Conservation (phyloP, 805 yeast species). For the Candida lessepsii region DNA sequence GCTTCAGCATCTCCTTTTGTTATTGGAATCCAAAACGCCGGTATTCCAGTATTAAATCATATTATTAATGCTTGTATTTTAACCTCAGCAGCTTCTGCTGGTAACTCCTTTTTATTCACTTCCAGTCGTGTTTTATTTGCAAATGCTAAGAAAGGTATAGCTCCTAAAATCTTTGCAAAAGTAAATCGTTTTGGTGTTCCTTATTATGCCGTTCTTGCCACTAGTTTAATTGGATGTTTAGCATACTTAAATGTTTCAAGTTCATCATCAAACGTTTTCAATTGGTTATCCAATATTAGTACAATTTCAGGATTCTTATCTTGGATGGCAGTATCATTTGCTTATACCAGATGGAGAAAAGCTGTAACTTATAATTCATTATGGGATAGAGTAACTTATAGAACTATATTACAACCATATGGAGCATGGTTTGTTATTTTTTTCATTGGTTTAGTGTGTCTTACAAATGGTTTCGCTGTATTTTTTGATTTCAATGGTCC, state of each 20-base stretch:
- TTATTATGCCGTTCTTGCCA: constrained; percentile 17
- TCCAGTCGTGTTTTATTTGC: constrained; percentile 28
- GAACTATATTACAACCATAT: constrained; percentile 29
- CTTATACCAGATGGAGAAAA: constrained; percentile 61
- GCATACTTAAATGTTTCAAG: constrained; percentile 43
- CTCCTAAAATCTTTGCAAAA: constrained; percentile 20
- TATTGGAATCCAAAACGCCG: constrained; percentile 30
- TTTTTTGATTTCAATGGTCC: constrained; percentile 28
- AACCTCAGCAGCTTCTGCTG: constrained; percentile 73
- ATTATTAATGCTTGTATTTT: constrained; percentile 71
- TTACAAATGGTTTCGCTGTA: constrained; percentile 35
- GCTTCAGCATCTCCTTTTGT: constrained; percentile 38
- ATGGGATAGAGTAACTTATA: constrained; percentile 22
- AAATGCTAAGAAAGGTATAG: constrained; percentile 20
- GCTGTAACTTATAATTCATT: constrained; percentile 12
- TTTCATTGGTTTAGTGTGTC: constrained; percentile 21
- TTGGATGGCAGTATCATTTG: constrained; percentile 54
- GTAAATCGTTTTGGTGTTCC: constrained; percentile 19
- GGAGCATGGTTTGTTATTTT: constrained; percentile 29
- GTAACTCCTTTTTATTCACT: constrained; percentile 32
- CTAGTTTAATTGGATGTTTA: constrained; percentile 23
- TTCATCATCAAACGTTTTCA: constrained; percentile 60
- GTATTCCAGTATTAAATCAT: constrained; percentile 61
- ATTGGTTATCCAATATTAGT: constrained; percentile 70
- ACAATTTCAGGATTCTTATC: constrained; percentile 69